Percentiles rank a stretch among this genome's conserved stretches.
phyloP scores from a whole-genome alignment of 2,329 filamentous ascomycete species.

The Fusarium xylarioides region DNA sequence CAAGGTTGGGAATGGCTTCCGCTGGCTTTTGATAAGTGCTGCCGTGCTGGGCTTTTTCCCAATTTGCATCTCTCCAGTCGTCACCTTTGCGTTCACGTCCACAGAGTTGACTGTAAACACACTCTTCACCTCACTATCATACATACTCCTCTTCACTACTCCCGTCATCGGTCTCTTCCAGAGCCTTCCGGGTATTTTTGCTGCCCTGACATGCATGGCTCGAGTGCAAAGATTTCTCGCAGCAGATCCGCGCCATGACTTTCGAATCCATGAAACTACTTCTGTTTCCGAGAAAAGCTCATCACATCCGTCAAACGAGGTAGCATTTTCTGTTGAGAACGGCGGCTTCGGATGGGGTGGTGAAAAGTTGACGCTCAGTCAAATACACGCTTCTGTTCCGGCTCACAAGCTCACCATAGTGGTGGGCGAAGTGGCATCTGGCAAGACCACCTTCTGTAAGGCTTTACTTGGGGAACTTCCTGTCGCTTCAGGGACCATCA shows the following conservation, averaged over 20 bases:
- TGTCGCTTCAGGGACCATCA: conserved; percentile 28
- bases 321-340: conserved; percentile 28
- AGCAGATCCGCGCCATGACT: conserved; percentile 37
- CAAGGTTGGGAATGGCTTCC: conserved; percentile 39
- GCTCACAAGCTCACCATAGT: conserved; percentile 45
- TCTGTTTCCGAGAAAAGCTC: conserved; percentile 5
- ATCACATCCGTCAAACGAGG: rapidly evolving
- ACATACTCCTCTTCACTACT: conserved; percentile 46
- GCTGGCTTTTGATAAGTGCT: conserved; percentile 38
- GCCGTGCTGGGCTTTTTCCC: conserved; percentile 47
- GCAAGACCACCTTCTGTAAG: conserved; percentile 52
- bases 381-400: conserved; percentile 29
- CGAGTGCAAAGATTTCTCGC: conserved; percentile 53
- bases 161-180: conserved; percentile 48
- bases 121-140: conserved; percentile 49
- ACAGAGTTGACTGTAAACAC: conserved; percentile 38
- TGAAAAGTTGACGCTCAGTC: conserved; percentile 32
- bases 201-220: conserved; percentile 45
- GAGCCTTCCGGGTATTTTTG: conserved; percentile 44
- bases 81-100: conserved; percentile 46
- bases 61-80: conserved; percentile 46
- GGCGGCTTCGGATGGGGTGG: conserved; percentile 43
- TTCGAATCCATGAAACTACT: conserved; percentile 3
- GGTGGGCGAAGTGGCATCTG: conserved; percentile 49
- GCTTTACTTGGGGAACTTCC: conserved; percentile 47